Evolutionary conservation across 2,329 filamentous ascomycete genomes (phyloP).

Genomic region (Colletotrichum orbiculare): DNA sequence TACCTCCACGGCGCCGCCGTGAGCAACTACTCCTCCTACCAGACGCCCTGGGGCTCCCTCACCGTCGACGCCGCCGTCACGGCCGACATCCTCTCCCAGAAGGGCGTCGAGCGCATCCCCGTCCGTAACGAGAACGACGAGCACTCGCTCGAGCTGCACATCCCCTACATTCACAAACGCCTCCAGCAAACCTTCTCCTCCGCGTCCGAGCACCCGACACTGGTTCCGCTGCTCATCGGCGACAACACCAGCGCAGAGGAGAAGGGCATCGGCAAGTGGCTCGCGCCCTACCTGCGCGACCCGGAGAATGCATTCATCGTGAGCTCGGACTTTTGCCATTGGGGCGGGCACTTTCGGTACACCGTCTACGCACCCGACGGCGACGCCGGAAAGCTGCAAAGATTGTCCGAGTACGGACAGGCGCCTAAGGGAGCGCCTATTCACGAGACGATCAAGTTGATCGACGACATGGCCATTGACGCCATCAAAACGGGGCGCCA

Average conservation of each 20-base stretch:
- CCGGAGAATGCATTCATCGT: constrained; percentile 84
- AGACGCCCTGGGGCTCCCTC: constrained; percentile 79
- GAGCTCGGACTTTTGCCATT: constrained; percentile 97
- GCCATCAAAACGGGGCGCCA: constrained; percentile 84
- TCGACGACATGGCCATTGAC: constrained; percentile 86
- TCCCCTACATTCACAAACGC: constrained; percentile 91
- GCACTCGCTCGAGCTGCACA: constrained; percentile 96
- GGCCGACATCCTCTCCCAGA: constrained; percentile 45
- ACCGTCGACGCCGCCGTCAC: constrained; percentile 70
- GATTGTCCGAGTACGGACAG: constrained; percentile 46
- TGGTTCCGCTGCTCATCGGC: constrained; percentile 90
- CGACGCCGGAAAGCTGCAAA: constrained; percentile 52
- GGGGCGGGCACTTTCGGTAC: constrained; percentile 88
- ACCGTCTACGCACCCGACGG: constrained; percentile 73
- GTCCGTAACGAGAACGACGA: constrained; percentile 78
- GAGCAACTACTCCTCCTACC: constrained; percentile 76
- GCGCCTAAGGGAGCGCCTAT: constrained; percentile 65
- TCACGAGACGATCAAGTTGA: constrained; percentile 83
- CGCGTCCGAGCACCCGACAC: constrained; percentile 70
- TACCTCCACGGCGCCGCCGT: constrained; percentile 83
- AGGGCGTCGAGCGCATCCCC: constrained; percentile 72
- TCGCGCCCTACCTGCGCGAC: constrained; percentile 83
- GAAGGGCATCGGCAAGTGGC: constrained; percentile 72
- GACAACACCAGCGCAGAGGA: constrained; percentile 76
- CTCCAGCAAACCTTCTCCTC: constrained; percentile 63